phyloP scores from a whole-genome alignment of 352 stramenopile genomes.

The Pythium periplocum region DNA sequence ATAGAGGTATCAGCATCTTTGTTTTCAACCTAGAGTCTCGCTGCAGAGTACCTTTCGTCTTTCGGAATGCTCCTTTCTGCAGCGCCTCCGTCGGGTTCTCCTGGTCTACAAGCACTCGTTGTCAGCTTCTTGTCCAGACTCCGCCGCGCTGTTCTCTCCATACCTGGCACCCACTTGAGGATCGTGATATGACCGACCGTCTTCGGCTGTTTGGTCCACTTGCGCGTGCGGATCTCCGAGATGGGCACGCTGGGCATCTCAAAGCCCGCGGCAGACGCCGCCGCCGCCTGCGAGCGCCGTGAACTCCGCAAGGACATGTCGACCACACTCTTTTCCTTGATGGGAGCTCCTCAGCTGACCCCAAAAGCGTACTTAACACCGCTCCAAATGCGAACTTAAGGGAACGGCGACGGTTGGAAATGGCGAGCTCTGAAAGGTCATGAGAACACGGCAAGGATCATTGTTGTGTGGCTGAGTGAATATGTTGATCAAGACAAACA shows the following conservation, averaged over 20 bases:
- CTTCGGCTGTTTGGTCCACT: conserved; percentile 68
- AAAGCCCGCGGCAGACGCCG: conserved; percentile 13
- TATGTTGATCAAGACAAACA: too few species aligned
- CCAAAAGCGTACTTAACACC: too few species aligned
- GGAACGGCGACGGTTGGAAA: not conserved
- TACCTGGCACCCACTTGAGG: conserved; percentile 71
- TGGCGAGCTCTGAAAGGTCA: too few species aligned
- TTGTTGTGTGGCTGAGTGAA: too few species aligned
- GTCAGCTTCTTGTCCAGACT: too few species aligned
- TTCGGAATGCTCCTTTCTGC: conserved; percentile 57
- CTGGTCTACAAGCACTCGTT: conserved; percentile 16
- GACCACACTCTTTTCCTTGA: not conserved
- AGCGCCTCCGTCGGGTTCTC: conserved; percentile 56
- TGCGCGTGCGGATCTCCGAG: conserved; percentile 61
- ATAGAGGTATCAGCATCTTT: too few species aligned
- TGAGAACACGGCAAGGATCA: too few species aligned
- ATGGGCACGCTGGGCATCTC: conserved; percentile 41
- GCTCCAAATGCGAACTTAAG: not conserved
- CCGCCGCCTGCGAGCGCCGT: conserved; percentile 27
- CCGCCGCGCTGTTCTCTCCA: not conserved
- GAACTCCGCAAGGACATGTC: conserved; percentile 51
- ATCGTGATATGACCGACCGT: conserved; percentile 69
- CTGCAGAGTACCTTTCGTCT: conserved; percentile 51
- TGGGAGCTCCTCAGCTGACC: too few species aligned
- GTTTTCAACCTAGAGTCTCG: not conserved